Conservation (phyloP, 2,329 filamentous ascomycete genomes). For the Ophiostoma novo-ulmi region DNA sequence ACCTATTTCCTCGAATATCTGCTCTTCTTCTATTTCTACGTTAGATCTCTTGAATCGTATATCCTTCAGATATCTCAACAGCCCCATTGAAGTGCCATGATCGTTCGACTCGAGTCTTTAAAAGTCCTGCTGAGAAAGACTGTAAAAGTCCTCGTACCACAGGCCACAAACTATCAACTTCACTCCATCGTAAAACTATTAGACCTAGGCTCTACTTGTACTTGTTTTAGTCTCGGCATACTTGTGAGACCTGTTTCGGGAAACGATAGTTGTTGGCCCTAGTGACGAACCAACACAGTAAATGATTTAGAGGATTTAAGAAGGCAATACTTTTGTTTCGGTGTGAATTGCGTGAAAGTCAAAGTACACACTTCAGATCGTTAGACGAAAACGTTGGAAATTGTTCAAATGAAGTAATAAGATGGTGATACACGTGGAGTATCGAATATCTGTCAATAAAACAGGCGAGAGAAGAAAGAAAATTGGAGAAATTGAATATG, state of each 20-base stretch:
- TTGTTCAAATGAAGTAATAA: not conserved
- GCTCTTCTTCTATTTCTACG: not conserved
- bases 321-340: not conserved
- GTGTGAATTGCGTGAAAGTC: not conserved
- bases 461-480: not conserved
- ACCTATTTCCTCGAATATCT: too few relatives aligned
- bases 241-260: slow-evolving; percentile 12
- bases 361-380: not conserved
- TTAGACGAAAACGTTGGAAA: not conserved
- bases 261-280: slow-evolving; percentile 11
- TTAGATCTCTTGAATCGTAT: too few relatives aligned
- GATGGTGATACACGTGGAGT: not conserved
- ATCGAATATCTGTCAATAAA: not conserved
- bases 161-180: not conserved
- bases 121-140: not conserved
- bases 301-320: not conserved
- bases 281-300: not conserved
- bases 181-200: not conserved
- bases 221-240: not conserved
- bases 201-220: not conserved
- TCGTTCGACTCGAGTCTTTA: not conserved
- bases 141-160: not conserved
- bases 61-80: too few relatives aligned
- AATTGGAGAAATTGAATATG: not conserved
- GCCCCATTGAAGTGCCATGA: not conserved